phyloP scores from a whole-genome alignment of 306 rosid genomes.

The Oemleria cerasiformis region DNA sequence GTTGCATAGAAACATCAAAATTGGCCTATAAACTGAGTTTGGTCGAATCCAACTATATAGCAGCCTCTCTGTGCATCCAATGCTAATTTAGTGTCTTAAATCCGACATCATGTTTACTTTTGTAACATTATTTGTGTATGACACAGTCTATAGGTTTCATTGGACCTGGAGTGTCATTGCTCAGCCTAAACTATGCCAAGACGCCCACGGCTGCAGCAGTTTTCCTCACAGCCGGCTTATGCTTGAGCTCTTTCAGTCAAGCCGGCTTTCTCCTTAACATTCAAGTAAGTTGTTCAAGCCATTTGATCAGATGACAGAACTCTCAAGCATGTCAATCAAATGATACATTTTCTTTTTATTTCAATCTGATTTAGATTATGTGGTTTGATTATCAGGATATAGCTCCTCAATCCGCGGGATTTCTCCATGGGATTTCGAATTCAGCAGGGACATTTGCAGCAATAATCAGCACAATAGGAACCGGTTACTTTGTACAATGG shows the following conservation, averaged over 20 bases:
- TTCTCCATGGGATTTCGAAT: constrained; percentile 83
- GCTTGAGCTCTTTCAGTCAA: constrained; percentile 93
- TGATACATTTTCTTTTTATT: neutral
- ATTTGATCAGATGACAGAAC: constrained; percentile 1
- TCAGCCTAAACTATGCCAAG: constrained; percentile 67
- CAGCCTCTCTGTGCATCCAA: too few relatives aligned
- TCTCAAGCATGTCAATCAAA: neutral
- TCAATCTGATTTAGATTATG: neutral
- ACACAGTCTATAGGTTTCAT: constrained; percentile 85
- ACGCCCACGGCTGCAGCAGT: constrained; percentile 62
- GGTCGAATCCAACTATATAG: too few relatives aligned
- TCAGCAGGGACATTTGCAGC: constrained; percentile 87
- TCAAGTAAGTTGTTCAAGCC: constrained; percentile 60
- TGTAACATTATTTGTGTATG: constrained; percentile 13
- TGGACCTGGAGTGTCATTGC: constrained; percentile 78
- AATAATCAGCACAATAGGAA: constrained; percentile 91
- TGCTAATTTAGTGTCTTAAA: too few relatives aligned
- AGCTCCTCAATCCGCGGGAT: constrained; percentile 90
- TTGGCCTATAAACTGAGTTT: neutral
- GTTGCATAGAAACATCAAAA: neutral
- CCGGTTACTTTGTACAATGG: constrained; percentile 92
- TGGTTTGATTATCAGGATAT: constrained; percentile 62
- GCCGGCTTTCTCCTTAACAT: constrained; percentile 93
- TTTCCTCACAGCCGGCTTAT: constrained; percentile 69
- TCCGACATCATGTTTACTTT: neutral